Conservation (phyloP, 805 yeast species). For the Ogataea populi-albae region DNA sequence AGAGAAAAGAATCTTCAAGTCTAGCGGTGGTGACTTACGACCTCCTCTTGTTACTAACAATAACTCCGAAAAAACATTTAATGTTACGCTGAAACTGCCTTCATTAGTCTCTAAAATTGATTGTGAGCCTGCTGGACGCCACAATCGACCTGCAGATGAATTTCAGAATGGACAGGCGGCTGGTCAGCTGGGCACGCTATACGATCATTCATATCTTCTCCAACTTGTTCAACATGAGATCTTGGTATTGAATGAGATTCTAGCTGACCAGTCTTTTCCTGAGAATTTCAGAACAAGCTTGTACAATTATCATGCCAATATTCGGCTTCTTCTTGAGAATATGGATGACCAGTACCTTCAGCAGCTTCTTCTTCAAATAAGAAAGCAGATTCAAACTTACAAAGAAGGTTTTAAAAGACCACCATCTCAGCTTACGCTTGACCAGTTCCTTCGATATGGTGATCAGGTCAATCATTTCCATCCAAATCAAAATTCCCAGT, state of each 20-base stretch:
- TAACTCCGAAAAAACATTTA: not conserved
- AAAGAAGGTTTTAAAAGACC: no score
- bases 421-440: no score
- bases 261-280: conserved; percentile 13
- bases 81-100: conserved; percentile 14
- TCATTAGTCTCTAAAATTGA: not conserved
- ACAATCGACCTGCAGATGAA: no score
- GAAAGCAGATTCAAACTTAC: conserved; percentile 9
- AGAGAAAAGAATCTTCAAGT: conserved; percentile 1
- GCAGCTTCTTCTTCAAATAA: conserved; percentile 11
- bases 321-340: conserved; percentile 10
- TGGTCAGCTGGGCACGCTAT: no score
- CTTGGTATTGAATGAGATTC: conserved; percentile 4
- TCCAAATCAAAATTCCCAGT: no score
- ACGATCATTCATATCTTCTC: conserved; percentile 4
- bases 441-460: no score
- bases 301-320: conserved; percentile 8
- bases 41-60: no score
- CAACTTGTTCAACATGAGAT: conserved; percentile 8
- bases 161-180: no score
- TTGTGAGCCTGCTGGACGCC: no score
- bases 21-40: not conserved
- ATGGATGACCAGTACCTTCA: conserved; percentile 12
- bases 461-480: no score
- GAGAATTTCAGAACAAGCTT: conserved; percentile 7